A percentile compares a stretch with the other conserved stretches of the same genome.
phyloP scores from a whole-genome alignment of 352 stramenopile genomes.

The Pythium sp. region DNA sequence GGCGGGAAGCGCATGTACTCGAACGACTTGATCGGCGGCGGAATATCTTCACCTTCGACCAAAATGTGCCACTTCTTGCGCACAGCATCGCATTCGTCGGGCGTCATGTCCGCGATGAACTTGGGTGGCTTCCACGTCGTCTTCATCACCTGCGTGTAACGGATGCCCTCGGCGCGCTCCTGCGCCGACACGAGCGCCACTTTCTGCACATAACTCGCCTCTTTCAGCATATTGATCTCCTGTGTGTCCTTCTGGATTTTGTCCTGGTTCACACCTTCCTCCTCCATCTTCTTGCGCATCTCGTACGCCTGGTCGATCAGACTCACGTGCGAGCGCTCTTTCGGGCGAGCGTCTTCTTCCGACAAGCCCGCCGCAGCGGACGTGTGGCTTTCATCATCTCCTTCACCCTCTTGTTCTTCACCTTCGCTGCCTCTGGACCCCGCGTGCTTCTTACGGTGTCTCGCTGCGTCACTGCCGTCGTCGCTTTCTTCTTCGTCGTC shows the following conservation, averaged over 20 bases:
- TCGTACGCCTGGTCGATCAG: constrained; percentile 83
- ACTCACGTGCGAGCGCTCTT: constrained; percentile 62
- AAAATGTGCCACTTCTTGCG: constrained; percentile 99
- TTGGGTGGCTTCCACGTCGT: constrained; percentile 91
- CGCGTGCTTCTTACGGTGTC: constrained; percentile 8
- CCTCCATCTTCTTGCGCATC: constrained; percentile 76
- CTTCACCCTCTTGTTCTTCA: constrained; percentile 2
- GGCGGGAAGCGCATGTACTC: constrained; percentile 96
- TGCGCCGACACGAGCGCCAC: constrained; percentile 92
- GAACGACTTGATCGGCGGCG: constrained; percentile 96
- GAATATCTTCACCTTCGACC: constrained; percentile 94
- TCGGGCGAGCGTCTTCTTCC: constrained; percentile 11
- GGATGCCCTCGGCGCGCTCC: constrained; percentile 90
- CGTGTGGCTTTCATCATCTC: constrained; percentile 15
- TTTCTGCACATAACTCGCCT: constrained; percentile 95
- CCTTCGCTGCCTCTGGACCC: background rate
- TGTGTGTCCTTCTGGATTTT: constrained; percentile 78
- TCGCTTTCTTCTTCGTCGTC: constrained; percentile 20
- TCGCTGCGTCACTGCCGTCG: constrained; percentile 2
- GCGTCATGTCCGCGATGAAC: constrained; percentile 84
- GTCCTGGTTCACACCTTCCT: constrained; percentile 74
- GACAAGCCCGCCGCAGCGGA: constrained; percentile 11
- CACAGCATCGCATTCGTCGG: constrained; percentile 87
- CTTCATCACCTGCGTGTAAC: constrained; percentile 89
- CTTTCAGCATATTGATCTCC: constrained; percentile 93